Percentiles rank a stretch among this genome's conserved stretches.
These are phyloP conservation scores for Cynara cardunculus DNA, from an alignment of 129 eudicot species.

Conservation along the genomic window DNA sequence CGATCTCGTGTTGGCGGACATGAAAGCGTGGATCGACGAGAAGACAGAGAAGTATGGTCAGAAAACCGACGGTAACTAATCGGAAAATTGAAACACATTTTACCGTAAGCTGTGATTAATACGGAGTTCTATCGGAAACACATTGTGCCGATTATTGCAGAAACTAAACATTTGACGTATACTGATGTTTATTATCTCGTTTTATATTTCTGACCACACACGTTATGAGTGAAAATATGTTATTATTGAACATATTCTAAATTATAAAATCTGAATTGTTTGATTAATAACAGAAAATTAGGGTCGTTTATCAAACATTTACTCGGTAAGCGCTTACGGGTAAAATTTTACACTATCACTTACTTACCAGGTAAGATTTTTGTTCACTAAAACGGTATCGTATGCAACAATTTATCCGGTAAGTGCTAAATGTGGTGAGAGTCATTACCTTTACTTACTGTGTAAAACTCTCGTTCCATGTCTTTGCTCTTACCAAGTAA, in stretches of 20 bases:
- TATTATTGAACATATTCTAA: neutral
- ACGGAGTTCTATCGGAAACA: conserved; percentile 1
- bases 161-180: neutral
- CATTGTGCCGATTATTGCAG: neutral
- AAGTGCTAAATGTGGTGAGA: too few species aligned
- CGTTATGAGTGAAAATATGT: neutral
- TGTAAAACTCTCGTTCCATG: too few species aligned
- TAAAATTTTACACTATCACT: too few species aligned
- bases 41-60: conserved; percentile 57
- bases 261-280: too few species aligned
- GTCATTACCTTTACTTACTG: too few species aligned
- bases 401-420: too few species aligned
- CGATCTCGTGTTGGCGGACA: conserved; percentile 63
- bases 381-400: too few species aligned
- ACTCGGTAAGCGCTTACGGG: too few species aligned
- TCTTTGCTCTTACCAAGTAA: too few species aligned
- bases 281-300: too few species aligned
- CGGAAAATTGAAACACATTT: neutral
- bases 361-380: too few species aligned
- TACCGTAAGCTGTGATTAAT: neutral
- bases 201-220: neutral
- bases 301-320: too few species aligned
- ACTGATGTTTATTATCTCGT: neutral
- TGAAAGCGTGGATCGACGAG: conserved; percentile 88
- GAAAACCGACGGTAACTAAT: conserved; percentile 6